Base-by-base conservation (phyloP, 2,329 filamentous ascomycete species). In the Aspergillus spinulosporus region DNA sequence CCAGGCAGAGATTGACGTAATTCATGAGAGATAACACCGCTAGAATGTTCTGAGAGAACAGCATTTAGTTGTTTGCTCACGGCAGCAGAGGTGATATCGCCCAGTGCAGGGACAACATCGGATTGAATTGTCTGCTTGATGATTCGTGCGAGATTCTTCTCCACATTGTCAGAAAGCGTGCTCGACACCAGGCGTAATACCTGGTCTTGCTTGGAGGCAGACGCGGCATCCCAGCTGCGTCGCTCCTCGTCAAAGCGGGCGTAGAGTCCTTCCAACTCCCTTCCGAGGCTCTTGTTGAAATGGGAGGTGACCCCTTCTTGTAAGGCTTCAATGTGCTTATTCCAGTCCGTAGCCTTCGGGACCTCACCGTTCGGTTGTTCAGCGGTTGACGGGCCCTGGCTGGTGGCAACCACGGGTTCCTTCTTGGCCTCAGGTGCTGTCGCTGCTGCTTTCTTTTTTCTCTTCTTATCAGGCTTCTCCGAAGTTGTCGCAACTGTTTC, bases 81-180 rank as follows among this genome's bases (percentile, higher is more conserved):
- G 3, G 87, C 82, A 59, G 85, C 83, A 44, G 84, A 81, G 11
- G 89, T 85, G 42, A 87, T 80, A 50, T 86, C 82, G 40, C 86
- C 83, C 55, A 97, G 78, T 32, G 86, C 80, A 8, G 94, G 93
- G 51, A 96, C 79, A 44, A 97, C 84, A 11, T 86, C 82, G 54
- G 86, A 82, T 59, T 90, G 84, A 62, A 96, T 90, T 71, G 89
- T 88, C 47, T 86, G 82, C 46, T 85, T 84, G 50, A 96, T 87
- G 63, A 96, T 89, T 59, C 85, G 86, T 59, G 86, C 81, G 37
- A 97, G 81, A 21, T 90, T 89, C 66, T 88, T 87, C 72, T 90
- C 87, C 26, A 90, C 84, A 55, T 89, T 89, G 58, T 88, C 85
- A 8, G 84, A 84, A 44, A 90, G 73, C 2, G 87, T 89, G 59